phyloP scores from a whole-genome alignment of 805 yeast genomes.

The Nakazawaea pomicola region DNA sequence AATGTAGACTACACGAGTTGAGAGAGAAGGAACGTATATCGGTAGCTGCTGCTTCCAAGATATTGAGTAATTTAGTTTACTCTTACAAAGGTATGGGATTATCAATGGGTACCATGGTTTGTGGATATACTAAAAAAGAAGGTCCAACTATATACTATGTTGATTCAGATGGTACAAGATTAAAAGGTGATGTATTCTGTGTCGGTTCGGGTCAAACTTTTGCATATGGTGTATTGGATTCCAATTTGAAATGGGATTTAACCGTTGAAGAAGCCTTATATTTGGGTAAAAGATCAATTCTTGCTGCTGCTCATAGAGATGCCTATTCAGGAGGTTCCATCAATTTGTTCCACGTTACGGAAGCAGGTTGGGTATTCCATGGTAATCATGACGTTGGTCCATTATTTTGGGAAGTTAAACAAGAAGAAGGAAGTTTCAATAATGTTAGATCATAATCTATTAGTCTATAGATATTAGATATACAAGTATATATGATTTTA shows the following conservation, averaged over 20 bases:
- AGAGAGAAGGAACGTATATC: constrained; percentile 92
- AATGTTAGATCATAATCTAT: constrained; percentile 54
- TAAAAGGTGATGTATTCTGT: constrained; percentile 91
- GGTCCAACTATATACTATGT: constrained; percentile 96
- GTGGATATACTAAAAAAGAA: constrained; percentile 93
- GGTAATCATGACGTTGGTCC: constrained; percentile 93
- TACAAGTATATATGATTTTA: too few species aligned
- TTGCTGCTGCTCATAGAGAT: constrained; percentile 98
- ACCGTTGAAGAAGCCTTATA: constrained; percentile 90
- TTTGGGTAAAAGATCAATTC: constrained; percentile 89
- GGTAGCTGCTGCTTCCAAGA: constrained; percentile 95
- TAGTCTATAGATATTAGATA: not conserved
- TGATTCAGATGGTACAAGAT: constrained; percentile 94
- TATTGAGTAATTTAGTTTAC: constrained; percentile 84
- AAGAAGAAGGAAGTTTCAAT: constrained; percentile 82
- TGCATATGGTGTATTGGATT: constrained; percentile 96
- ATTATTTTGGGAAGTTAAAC: constrained; percentile 88
- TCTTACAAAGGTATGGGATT: constrained; percentile 97
- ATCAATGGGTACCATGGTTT: constrained; percentile 98
- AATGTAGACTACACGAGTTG: constrained; percentile 91
- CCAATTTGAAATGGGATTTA: constrained; percentile 88
- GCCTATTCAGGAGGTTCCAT: constrained; percentile 97
- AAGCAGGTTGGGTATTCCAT: constrained; percentile 91
- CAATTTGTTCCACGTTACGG: constrained; percentile 89
- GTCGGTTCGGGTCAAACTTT: constrained; percentile 99